phyloP scores from a whole-genome alignment of 140 eudicot species.

The Oenanthe javanica region DNA sequence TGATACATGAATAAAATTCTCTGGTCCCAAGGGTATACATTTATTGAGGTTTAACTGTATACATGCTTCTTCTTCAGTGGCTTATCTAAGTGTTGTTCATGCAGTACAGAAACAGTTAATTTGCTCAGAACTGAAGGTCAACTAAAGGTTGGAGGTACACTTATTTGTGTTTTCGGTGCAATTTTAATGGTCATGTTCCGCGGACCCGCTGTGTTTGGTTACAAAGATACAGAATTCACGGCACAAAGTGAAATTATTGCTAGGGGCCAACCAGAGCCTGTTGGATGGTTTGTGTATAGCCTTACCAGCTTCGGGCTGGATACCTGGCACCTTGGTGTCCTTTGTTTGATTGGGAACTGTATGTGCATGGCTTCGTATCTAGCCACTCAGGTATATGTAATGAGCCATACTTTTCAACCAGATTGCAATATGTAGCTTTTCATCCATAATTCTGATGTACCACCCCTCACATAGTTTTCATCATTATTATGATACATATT shows the following conservation, averaged over 20 bases:
- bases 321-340: conserved; percentile 77
- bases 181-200: conserved; percentile 72
- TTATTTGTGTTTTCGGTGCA: conserved; percentile 87
- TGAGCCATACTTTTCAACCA: not conserved
- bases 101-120: conserved; percentile 90
- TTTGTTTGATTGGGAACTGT: conserved; percentile 89
- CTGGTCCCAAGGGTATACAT: no score
- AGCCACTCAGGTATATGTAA: conserved; percentile 64
- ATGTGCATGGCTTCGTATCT: conserved; percentile 86
- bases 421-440: not conserved
- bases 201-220: conserved; percentile 80
- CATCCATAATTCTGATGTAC: not conserved
- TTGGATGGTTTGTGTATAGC: conserved; percentile 63
- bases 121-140: conserved; percentile 73
- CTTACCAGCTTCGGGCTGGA: conserved; percentile 57
- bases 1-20: no score
- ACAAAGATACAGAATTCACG: conserved; percentile 34
- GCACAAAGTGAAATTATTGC: conserved; percentile 41
- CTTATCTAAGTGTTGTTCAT: conserved; percentile 33
- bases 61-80: conserved; percentile 13
- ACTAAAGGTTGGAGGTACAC: conserved; percentile 79
- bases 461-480: not conserved
- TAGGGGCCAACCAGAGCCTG: conserved; percentile 71
- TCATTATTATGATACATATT: not conserved
- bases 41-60: not conserved